These are phyloP conservation scores for Leucoagaricus sp. DNA, from an alignment of 1,284 basidiomycete species.

Conservation along the genomic window DNA sequence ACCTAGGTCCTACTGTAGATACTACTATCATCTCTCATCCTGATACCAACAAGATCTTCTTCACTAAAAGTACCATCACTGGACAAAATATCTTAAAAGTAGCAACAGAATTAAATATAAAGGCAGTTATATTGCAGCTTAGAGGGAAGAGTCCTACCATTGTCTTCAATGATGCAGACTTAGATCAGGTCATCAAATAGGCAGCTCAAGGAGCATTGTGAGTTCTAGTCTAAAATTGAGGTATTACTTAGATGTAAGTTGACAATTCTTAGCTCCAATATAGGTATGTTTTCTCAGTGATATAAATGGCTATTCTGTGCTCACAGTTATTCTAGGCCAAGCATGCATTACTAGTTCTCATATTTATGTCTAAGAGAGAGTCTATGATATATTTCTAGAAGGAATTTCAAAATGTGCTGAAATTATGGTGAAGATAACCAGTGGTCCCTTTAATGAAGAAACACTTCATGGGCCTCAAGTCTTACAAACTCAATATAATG, in stretches of 20 bases:
- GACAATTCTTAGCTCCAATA: conserved; percentile 24
- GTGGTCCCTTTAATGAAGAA: conserved; percentile 74
- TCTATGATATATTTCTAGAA: conserved; percentile 76
- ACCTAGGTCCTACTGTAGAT: conserved; percentile 62
- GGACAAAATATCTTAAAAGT: conserved; percentile 80
- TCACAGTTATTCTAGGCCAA: conserved; percentile 40
- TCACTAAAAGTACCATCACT: conserved; percentile 70
- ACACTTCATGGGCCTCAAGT: conserved; percentile 87
- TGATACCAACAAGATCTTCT: conserved; percentile 59
- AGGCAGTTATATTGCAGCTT: conserved; percentile 83
- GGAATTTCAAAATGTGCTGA: conserved; percentile 57
- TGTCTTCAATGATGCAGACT: conserved; percentile 70
- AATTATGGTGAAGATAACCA: conserved; percentile 52
- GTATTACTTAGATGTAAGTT: not conserved
- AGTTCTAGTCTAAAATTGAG: conserved; percentile 20
- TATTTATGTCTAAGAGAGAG: conserved; percentile 80
- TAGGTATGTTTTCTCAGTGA: conserved; percentile 19
- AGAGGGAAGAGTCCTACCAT: conserved; percentile 85
- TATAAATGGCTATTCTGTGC: conserved; percentile 34
- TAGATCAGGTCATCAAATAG: conserved; percentile 82
- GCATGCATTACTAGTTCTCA: conserved; percentile 83
- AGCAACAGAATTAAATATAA: conserved; percentile 77
- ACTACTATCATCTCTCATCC: conserved; percentile 59
- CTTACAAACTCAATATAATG: conserved; percentile 63
- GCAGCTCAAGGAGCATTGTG: conserved; percentile 77